These are phyloP conservation scores for Calonectria montana DNA, from an alignment of 2,329 filamentous ascomycete species.

Conservation along the genomic window DNA sequence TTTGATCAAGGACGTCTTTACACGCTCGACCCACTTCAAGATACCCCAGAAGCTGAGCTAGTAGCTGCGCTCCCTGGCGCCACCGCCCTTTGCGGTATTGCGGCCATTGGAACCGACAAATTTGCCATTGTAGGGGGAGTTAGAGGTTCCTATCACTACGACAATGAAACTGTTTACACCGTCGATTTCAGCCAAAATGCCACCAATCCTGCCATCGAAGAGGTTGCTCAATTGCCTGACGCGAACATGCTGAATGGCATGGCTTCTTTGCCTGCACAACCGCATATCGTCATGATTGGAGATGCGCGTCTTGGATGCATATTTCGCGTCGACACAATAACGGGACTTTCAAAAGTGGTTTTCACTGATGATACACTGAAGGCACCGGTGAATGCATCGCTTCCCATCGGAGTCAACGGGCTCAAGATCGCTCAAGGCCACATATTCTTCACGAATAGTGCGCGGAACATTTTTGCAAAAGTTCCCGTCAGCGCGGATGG, in stretches of 20 bases:
- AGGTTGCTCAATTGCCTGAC: neutral
- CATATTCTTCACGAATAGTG: neutral
- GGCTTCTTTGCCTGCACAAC: neutral
- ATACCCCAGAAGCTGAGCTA: neutral
- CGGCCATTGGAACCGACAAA: neutral
- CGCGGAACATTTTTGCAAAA: neutral
- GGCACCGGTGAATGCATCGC: neutral
- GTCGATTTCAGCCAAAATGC: neutral
- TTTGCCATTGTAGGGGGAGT: neutral
- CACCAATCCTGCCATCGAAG: neutral
- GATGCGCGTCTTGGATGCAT: neutral
- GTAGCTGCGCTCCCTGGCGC: neutral
- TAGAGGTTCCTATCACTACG: neutral
- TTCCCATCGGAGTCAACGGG: neutral
- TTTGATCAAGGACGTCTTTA: neutral
- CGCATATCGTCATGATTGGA: neutral
- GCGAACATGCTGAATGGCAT: neutral
- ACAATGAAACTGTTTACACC: neutral
- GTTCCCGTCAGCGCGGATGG: neutral
- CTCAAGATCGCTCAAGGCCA: neutral
- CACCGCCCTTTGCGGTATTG: neutral
- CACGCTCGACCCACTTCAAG: neutral
- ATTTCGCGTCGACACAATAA: neutral
- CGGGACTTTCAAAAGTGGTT: neutral
- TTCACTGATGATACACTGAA: neutral